Evolutionary conservation across 345 rosid species (phyloP), one percentile per base, ranked within the genome.

Genomic region (Acer negundo): DNA sequence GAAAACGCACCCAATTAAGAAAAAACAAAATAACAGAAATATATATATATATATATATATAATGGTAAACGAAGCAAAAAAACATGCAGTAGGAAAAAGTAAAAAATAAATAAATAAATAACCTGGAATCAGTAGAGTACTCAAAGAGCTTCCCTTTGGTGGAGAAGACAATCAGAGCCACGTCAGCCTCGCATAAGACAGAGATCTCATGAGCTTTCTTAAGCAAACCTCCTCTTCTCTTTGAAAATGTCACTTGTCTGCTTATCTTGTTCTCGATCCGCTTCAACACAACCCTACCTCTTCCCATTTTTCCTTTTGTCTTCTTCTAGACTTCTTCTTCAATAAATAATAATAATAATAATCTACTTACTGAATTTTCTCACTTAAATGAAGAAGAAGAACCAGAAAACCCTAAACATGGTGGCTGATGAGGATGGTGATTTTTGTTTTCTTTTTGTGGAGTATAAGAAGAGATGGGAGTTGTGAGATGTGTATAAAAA

Each of bases 171-270:
- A 93, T 87, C 66, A 93, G 77, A 74, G 90, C 98, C 72, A 91
- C 93, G 7, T 91, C 90, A 78, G 94, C 97, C 56, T 93, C 97
- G 38, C 96, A 93, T 17, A 93, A 85, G 55, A 93, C 90, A 40
- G 97, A 91, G 90, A 93, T 93, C 94, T 93, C 97, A 65, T 88
- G 89, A 78, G 97, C 94, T 82, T 93, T 93, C 92, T 93, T 93
- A 13, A 91, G 83, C 77, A 93, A 77, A 31, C 97, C 95, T 63
- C 85, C 80, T 79, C 97, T 85, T 67, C 97, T 83, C 89, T 93
- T 93, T 3, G 97, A 93, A 82, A 93, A 93, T 9, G 97, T 93
- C 69, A 93, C 98, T 82, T 93, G 98, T 74, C 98, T 86, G 75
- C 91, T 93, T 44, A 90, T 90, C 87, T 91, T 93, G 94, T 93